These are phyloP conservation scores for Fagopyrum esculentum DNA, from an alignment of 148 eudicot genomes.

Conservation along the genomic window DNA sequence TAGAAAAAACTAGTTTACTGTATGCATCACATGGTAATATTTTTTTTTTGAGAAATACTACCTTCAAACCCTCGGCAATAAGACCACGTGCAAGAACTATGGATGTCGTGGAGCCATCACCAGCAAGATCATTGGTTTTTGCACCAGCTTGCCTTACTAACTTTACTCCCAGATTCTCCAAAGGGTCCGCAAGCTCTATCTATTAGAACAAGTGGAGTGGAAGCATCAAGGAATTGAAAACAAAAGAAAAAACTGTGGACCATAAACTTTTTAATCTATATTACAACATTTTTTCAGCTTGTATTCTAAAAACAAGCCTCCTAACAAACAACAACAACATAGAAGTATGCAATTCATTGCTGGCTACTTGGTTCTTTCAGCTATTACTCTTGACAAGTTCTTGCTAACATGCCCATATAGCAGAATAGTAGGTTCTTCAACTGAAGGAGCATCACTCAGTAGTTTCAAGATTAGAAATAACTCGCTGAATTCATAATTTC, in stretches of 20 bases:
- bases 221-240: background rate
- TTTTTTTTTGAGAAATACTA: conserved; percentile 16
- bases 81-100: conserved; percentile 84
- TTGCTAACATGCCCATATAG: background rate
- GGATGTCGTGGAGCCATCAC: conserved; percentile 92
- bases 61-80: conserved; percentile 86
- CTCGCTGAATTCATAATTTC: background rate
- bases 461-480: background rate
- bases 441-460: background rate
- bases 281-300: background rate
- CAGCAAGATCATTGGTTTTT: conserved; percentile 88
- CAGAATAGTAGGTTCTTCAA: background rate
- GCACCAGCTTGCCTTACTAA: conserved; percentile 94
- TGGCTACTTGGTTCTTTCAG: too few relatives aligned
- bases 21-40: background rate
- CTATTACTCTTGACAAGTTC: background rate
- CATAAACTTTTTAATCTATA: background rate
- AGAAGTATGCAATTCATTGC: too few relatives aligned
- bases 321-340: background rate
- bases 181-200: conserved; percentile 87
- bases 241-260: background rate
- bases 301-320: background rate
- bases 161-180: conserved; percentile 86
- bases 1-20: background rate
- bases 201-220: conserved; percentile 14